These are phyloP conservation scores for Xylaria hypoxylon DNA, from an alignment of 2,329 filamentous ascomycete species.

Conservation along the genomic window DNA sequence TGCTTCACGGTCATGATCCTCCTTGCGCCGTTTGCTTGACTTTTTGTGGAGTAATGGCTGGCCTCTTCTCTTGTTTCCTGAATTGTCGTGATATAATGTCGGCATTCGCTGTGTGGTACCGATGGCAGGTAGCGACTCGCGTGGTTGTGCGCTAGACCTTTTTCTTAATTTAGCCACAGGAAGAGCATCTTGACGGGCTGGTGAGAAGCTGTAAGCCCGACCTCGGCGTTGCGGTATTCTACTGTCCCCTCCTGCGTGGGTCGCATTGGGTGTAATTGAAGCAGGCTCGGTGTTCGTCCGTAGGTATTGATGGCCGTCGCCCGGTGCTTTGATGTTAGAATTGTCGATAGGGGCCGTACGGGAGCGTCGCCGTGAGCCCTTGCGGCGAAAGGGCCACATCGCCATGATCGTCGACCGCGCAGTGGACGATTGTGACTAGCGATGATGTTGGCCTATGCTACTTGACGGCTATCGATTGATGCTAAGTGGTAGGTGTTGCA, in stretches of 20 bases:
- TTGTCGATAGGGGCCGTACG: slow-evolving; percentile 49
- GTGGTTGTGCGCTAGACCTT: slow-evolving; percentile 41
- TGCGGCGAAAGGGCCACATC: slow-evolving; percentile 85
- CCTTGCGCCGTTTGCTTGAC: slow-evolving; percentile 80
- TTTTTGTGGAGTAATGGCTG: slow-evolving; percentile 74
- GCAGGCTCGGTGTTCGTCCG: slow-evolving; percentile 47
- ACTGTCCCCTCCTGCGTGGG: slow-evolving; percentile 38
- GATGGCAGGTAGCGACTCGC: slow-evolving; percentile 36
- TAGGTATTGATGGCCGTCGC: slow-evolving; percentile 39
- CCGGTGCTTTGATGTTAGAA: slow-evolving; percentile 39
- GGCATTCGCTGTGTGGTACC: slow-evolving; percentile 54
- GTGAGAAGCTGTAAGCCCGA: slow-evolving; percentile 72
- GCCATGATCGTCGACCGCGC: slow-evolving; percentile 66
- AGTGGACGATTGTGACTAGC: slow-evolving; percentile 26
- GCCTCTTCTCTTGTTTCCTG: slow-evolving; percentile 69
- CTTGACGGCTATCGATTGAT: slow-evolving; percentile 45
- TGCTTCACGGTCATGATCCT: slow-evolving; percentile 82
- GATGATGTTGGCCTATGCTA: slow-evolving; percentile 41
- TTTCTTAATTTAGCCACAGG: slow-evolving; percentile 53
- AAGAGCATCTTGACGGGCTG: slow-evolving; percentile 67
- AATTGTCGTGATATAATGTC: slow-evolving; percentile 65
- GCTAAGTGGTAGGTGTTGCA: slow-evolving; percentile 44
- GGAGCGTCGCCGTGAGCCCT: slow-evolving; percentile 72
- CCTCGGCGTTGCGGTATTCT: slow-evolving; percentile 58
- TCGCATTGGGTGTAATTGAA: slow-evolving; percentile 44